A percentile compares a stretch with the other conserved stretches of the same genome.
These are phyloP conservation scores for Leccinum colubrinum DNA, from an alignment of 1,284 basidiomycete genomes.

Conservation along the genomic window DNA sequence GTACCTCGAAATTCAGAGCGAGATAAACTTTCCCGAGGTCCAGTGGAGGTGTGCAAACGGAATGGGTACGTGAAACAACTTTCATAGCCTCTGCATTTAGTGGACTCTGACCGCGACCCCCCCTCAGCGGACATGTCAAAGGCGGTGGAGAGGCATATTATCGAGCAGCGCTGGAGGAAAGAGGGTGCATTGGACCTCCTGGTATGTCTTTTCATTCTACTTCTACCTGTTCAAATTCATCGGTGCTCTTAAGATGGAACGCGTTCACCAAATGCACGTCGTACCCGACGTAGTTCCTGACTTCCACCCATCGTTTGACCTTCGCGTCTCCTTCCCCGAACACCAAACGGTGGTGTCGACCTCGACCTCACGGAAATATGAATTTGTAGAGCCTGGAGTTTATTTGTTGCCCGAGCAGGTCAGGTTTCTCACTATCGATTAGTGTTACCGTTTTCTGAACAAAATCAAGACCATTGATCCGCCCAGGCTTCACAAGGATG, in stretches of 20 bases:
- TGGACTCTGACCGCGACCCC: background rate
- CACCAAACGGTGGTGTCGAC: conserved; percentile 25
- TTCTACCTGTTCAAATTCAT: background rate
- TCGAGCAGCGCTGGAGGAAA: conserved; percentile 84
- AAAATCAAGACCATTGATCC: conserved; percentile 53
- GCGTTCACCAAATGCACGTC: conserved; percentile 86
- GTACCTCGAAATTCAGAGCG: conserved; percentile 60
- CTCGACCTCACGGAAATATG: conserved; percentile 41
- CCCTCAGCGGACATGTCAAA: conserved; percentile 58
- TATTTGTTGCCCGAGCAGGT: conserved; percentile 67
- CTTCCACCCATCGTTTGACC: conserved; percentile 72
- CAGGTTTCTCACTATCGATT: conserved; percentile 18
- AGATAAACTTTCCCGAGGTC: conserved; percentile 76
- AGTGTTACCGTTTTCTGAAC: conserved; percentile 6
- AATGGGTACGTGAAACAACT: conserved; percentile 56
- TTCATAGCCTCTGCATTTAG: background rate
- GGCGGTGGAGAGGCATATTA: conserved; percentile 75
- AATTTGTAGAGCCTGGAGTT: conserved; percentile 69
- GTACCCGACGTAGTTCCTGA: conserved; percentile 83
- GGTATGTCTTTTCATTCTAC: conserved; percentile 45
- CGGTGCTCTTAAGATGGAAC: conserved; percentile 75
- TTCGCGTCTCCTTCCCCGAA: conserved; percentile 59
- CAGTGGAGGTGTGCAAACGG: conserved; percentile 76
- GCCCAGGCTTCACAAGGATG: conserved; percentile 67
- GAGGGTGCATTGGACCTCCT: conserved; percentile 82